phyloP scores from a whole-genome alignment of 2,329 filamentous ascomycete genomes.

The Apiospora pterosperma region DNA sequence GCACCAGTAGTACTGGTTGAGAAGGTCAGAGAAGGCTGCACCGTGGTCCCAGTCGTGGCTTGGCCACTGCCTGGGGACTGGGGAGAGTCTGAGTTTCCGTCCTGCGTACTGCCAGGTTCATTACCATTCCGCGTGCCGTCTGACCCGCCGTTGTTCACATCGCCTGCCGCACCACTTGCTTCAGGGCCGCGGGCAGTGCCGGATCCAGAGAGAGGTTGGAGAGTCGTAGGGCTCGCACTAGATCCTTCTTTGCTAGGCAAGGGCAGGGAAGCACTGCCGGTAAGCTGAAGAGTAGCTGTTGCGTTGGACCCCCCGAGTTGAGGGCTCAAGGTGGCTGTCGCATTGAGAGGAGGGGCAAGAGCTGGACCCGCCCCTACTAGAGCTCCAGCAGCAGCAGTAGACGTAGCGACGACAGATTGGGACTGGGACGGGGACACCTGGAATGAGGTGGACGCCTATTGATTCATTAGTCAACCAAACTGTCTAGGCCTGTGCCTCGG shows the following conservation, averaged over 20 bases:
- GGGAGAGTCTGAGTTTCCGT: neutral
- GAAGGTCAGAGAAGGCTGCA: neutral
- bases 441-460: neutral
- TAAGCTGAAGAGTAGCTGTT: neutral
- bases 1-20: neutral
- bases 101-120: neutral
- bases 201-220: neutral
- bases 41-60: neutral
- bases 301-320: neutral
- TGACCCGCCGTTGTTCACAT: neutral
- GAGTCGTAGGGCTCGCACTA: neutral
- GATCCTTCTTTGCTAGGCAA: neutral
- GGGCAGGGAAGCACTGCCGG: neutral
- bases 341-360: neutral
- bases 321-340: neutral
- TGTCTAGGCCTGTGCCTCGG: neutral
- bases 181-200: neutral
- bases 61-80: neutral
- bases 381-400: neutral
- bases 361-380: neutral
- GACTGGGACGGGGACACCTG: neutral
- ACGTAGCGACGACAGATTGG: neutral
- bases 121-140: neutral
- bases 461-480: neutral
- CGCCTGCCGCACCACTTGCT: neutral